These are phyloP conservation scores for Komagataella phaffii DNA, from an alignment of 805 yeast genomes.

Conservation along the genomic window DNA sequence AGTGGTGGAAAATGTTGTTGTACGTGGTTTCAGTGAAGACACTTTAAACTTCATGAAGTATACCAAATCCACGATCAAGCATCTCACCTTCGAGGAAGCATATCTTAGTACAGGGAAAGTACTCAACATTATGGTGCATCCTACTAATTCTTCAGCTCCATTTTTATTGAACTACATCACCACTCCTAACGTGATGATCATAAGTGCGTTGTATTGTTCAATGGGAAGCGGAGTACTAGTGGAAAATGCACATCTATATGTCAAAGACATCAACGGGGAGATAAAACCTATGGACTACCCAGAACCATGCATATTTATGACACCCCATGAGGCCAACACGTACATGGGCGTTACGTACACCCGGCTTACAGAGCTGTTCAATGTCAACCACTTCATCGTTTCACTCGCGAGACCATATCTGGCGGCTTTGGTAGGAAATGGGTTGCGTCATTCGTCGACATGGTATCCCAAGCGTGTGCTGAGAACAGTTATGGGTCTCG, in stretches of 20 bases:
- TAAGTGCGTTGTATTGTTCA: constrained; percentile 85
- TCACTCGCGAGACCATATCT: constrained; percentile 89
- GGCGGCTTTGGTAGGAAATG: constrained; percentile 80
- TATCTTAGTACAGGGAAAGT: constrained; percentile 66
- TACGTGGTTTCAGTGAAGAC: constrained; percentile 80
- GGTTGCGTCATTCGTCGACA: constrained; percentile 47
- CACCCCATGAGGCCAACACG: constrained; percentile 26
- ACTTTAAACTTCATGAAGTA: constrained; percentile 66
- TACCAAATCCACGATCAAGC: constrained; percentile 64
- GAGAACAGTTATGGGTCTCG: constrained; percentile 54
- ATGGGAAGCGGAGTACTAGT: constrained; percentile 62
- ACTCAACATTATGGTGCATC: constrained; percentile 76
- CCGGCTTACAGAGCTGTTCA: constrained; percentile 80
- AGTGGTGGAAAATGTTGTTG: constrained; percentile 60
- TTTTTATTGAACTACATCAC: constrained; percentile 77
- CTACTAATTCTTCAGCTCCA: constrained; percentile 59
- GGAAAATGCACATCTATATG: constrained; percentile 45
- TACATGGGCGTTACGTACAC: constrained; percentile 33
- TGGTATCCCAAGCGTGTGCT: constrained; percentile 15
- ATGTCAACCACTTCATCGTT: constrained; percentile 86
- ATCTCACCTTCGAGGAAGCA: constrained; percentile 89
- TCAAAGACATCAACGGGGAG: constrained; percentile 38
- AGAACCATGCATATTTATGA: constrained; percentile 25
- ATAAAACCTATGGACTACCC: constrained; percentile 24
- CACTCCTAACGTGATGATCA: constrained; percentile 80